phyloP scores from a whole-genome alignment of 1,284 basidiomycete genomes.

The Marasmius fiardii region DNA sequence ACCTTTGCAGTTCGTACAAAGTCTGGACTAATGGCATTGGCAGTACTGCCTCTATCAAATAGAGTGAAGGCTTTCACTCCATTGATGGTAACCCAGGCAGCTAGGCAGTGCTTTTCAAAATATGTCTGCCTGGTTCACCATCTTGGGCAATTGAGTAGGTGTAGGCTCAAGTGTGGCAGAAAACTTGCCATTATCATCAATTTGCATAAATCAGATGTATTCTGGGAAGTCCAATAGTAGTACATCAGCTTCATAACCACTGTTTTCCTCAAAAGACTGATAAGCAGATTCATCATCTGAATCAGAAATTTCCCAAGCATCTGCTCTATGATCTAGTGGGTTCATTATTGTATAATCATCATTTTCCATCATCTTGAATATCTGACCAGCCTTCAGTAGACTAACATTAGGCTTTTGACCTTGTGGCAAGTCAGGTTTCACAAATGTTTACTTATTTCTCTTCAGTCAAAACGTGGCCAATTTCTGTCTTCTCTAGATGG shows the following conservation, averaged over 20 bases:
- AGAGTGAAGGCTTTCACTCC: conserved; percentile 14
- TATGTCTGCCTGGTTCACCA: background rate
- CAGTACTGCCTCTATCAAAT: conserved; percentile 22
- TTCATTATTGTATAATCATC: no score
- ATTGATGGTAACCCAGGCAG: conserved; percentile 11
- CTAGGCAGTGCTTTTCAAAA: conserved; percentile 3
- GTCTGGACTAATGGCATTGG: conserved; percentile 17
- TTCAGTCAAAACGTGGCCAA: no score
- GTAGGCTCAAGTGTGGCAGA: background rate
- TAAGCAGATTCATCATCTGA: background rate
- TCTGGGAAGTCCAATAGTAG: background rate
- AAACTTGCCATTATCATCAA: background rate
- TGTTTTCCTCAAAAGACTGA: background rate
- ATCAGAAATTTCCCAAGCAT: background rate
- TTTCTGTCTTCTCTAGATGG: no score
- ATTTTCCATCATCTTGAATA: background rate
- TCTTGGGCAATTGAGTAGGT: background rate
- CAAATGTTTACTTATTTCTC: no score
- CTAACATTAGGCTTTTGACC: no score
- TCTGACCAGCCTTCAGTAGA: background rate
- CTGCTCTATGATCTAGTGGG: no score
- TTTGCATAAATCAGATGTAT: background rate
- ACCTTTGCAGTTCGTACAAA: conserved; percentile 13
- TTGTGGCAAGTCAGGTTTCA: no score
- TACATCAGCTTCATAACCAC: background rate